Evolutionary conservation across 2,329 filamentous ascomycete genomes (phyloP), one percentile per base, ranked within the genome.

Genomic region (Scedosporium aurantiacum): DNA sequence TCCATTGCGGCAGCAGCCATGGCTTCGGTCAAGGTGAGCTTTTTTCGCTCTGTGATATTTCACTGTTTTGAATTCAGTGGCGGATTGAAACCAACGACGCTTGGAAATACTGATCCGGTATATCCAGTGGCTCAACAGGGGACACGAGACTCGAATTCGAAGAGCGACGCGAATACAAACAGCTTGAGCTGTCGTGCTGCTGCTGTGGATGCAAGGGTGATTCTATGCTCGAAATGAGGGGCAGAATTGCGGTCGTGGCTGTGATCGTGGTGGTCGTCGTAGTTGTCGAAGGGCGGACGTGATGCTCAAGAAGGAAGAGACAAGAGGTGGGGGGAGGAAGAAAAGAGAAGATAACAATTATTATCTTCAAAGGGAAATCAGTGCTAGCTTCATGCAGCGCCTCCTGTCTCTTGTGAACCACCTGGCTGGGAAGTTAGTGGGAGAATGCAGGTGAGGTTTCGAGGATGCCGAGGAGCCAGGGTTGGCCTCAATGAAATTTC

Each of bases 1-100:
- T 96, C 91, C 91, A 96, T 96, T 67, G 64, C 66, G 61, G 62
- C 43, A 37, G 32, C 61, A 61, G 21, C 63, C 56, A 54, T 58
- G 57, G 5, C 8, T 43, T 23, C 23, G 27, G 16, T 32, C 7
- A 43, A 47, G 7, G 25, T 27, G 18, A 10, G 50, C 32, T 37
- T 37, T 37, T 37, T 37, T 37, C 32, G 32, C 32, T 32, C 28
- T 37, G 32, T 37, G 12, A 14, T 37, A 37, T 37, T 54, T 54
- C 50, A 23, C 18, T 14, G 23, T 14, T 14, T 10, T 6, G 18
- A 23, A 23, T 54, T 25, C 14, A 54, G 50, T 10, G 50, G 50
- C 16, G n/a, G 47, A 18, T 1, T 54, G 50, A 25, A 54, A 47
- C 43, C 18, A 54, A 25, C 2, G 23, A 23, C 50, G 50, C 3